A percentile compares a stretch with the other conserved stretches of the same genome.
Conservation (phyloP, 495 filamentous ascomycete species). For the Aspergillus affinis region DNA sequence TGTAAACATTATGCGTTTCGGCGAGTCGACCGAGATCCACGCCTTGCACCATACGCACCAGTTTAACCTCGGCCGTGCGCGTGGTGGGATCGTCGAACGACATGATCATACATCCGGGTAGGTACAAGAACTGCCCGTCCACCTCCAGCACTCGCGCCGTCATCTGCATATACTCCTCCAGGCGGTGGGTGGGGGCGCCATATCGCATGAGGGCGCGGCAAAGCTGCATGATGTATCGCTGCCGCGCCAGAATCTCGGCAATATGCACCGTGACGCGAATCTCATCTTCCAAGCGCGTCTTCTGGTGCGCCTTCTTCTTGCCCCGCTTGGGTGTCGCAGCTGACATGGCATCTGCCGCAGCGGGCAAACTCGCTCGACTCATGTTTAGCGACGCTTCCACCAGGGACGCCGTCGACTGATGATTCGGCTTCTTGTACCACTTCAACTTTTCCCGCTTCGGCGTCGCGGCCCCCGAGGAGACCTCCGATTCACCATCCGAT, state of each 20-base stretch:
- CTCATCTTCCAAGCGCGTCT: constrained; percentile 60
- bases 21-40: constrained; percentile 82
- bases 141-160: constrained; percentile 84
- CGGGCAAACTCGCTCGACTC: constrained; percentile 35
- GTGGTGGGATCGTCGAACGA: constrained; percentile 88
- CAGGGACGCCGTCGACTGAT: constrained; percentile 44
- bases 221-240: constrained; percentile 82
- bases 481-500: constrained; percentile 39
- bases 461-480: constrained; percentile 38
- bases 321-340: constrained; percentile 31
- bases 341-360: constrained; percentile 28
- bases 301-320: constrained; percentile 33
- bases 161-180: constrained; percentile 92
- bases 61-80: constrained; percentile 89
- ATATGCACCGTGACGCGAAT: constrained; percentile 83
- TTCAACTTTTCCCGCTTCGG: constrained; percentile 55
- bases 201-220: constrained; percentile 87
- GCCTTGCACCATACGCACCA: constrained; percentile 74
- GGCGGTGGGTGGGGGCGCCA: constrained; percentile 73
- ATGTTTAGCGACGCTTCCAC: constrained; percentile 52
- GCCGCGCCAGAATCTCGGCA: constrained; percentile 78
- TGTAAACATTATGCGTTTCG: constrained; percentile 88
- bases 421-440: constrained; percentile 62
- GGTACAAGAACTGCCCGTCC: constrained; percentile 87
- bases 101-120: constrained; percentile 94